A percentile compares a stretch with the other conserved stretches of the same genome.
These are phyloP conservation scores for Tylopilus plumbeoviolaceoides DNA, from an alignment of 768 basidiomycete genomes.

Conservation along the genomic window DNA sequence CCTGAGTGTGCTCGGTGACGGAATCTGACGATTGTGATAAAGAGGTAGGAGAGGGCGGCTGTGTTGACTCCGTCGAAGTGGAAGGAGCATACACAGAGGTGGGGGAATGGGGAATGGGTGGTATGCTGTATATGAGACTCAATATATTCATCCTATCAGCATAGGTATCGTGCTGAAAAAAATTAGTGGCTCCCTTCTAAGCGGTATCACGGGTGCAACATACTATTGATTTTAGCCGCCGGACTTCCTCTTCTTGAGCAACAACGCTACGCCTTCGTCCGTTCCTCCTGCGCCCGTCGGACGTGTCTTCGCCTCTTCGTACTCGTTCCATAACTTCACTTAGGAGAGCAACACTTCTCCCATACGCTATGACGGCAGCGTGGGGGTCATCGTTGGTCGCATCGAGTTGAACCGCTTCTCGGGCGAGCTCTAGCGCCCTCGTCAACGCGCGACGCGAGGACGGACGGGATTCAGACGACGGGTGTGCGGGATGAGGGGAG, in stretches of 20 bases:
- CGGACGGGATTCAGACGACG: constrained; percentile 44
- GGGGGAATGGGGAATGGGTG: constrained; percentile 65
- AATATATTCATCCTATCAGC: constrained; percentile 93
- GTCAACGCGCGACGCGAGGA: constrained; percentile 87
- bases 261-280: constrained; percentile 73
- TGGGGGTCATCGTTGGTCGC: constrained; percentile 84
- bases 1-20: constrained; percentile 36
- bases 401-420: constrained; percentile 86
- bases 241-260: constrained; percentile 90
- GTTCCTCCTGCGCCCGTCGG: constrained; percentile 56
- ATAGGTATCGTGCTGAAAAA: constrained; percentile 83
- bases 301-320: constrained; percentile 76
- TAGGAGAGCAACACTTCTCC: constrained; percentile 78
- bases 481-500: constrained; percentile 41
- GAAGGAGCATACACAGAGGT: constrained; percentile 45
- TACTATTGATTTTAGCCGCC: constrained; percentile 83
- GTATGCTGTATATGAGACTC: constrained; percentile 84
- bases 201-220: constrained; percentile 33
- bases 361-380: constrained; percentile 86
- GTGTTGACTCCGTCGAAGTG: constrained; percentile 35
- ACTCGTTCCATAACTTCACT: constrained; percentile 94
- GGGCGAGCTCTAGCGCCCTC: constrained; percentile 79
- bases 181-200: constrained; percentile 10
- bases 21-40: constrained; percentile 42
- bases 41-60: constrained; percentile 35